Conservation (phyloP, 2,329 filamentous ascomycete species). For the Cordyceps sp. region DNA sequence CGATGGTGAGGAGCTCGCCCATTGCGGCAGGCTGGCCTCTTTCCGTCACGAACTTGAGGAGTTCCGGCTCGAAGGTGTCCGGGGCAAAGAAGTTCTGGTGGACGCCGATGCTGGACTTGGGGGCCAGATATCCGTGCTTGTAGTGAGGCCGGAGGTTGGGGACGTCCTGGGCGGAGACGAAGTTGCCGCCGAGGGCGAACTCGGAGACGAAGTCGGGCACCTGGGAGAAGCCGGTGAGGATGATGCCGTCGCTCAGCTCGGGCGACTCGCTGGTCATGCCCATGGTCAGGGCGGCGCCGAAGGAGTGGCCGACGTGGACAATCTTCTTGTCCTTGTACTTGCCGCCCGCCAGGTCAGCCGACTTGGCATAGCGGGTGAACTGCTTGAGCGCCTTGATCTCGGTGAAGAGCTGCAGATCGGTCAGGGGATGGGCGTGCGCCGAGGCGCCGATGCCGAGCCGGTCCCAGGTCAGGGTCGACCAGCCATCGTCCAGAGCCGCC, state of each 20-base stretch:
- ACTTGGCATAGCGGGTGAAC: conserved; percentile 32
- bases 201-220: conserved; percentile 24
- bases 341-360: conserved; percentile 25
- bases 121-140: conserved; percentile 34
- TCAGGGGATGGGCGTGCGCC: conserved; percentile 39
- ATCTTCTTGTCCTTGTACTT: conserved; percentile 21
- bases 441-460: conserved; percentile 44
- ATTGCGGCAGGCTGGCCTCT: conserved; percentile 38
- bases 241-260: conserved; percentile 35
- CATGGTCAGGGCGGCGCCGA: conserved; percentile 42
- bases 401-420: conserved; percentile 39
- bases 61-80: conserved; percentile 33
- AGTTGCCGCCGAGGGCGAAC: conserved; percentile 28
- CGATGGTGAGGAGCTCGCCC: conserved; percentile 42
- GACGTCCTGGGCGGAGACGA: conserved; percentile 22
- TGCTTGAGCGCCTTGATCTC: conserved; percentile 40
- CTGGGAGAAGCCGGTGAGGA: conserved; percentile 43
- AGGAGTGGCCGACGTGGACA: conserved; percentile 47
- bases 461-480: conserved; percentile 44
- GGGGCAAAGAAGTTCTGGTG: conserved; percentile 37
- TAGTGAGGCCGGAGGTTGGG: conserved; percentile 10
- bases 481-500: conserved; percentile 35
- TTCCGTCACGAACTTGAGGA: conserved; percentile 27
- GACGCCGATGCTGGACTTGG: conserved; percentile 25
- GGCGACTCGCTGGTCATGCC: conserved; percentile 34